These are phyloP conservation scores for Exophiala bonariae DNA, from an alignment of 2,329 filamentous ascomycete species.

Conservation along the genomic window DNA sequence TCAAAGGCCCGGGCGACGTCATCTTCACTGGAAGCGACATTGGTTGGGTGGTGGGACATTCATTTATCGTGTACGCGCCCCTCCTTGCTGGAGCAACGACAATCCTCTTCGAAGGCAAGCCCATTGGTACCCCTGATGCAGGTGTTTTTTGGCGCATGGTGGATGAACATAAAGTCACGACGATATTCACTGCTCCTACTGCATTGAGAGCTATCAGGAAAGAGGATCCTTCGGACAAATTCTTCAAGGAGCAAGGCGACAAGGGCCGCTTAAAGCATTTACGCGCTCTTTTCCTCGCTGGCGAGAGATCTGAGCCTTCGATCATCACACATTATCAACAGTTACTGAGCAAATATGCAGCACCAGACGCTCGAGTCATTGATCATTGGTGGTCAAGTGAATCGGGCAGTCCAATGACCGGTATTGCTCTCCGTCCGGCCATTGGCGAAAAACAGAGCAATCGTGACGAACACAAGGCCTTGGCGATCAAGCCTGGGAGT, in stretches of 20 bases:
- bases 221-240: slow-evolving; percentile 74
- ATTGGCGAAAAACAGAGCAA: slow-evolving; percentile 48
- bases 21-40: slow-evolving; percentile 82
- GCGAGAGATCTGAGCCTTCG: slow-evolving; percentile 83
- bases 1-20: slow-evolving; percentile 81
- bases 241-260: slow-evolving; percentile 63
- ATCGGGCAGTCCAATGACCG: slow-evolving; percentile 68
- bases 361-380: slow-evolving; percentile 61
- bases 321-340: slow-evolving; percentile 80
- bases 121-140: slow-evolving; percentile 82
- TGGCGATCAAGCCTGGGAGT: slow-evolving; percentile 75
- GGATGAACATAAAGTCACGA: slow-evolving; percentile 78
- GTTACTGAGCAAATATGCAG: slow-evolving; percentile 67
- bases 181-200: slow-evolving; percentile 82
- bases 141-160: slow-evolving; percentile 86
- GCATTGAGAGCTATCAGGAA: slow-evolving; percentile 84
- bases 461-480: slow-evolving; percentile 42
- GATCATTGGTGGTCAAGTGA: slow-evolving; percentile 78
- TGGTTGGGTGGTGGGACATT: slow-evolving; percentile 83
- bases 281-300: slow-evolving; percentile 78
- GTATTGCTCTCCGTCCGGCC: slow-evolving; percentile 63
- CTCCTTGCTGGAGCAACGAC: slow-evolving; percentile 83
- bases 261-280: slow-evolving; percentile 71
- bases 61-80: slow-evolving; percentile 86
- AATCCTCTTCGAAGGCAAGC: slow-evolving; percentile 91